phyloP scores from a whole-genome alignment of 2,329 filamentous ascomycete genomes.

The Berkeleyomyces basicola region DNA sequence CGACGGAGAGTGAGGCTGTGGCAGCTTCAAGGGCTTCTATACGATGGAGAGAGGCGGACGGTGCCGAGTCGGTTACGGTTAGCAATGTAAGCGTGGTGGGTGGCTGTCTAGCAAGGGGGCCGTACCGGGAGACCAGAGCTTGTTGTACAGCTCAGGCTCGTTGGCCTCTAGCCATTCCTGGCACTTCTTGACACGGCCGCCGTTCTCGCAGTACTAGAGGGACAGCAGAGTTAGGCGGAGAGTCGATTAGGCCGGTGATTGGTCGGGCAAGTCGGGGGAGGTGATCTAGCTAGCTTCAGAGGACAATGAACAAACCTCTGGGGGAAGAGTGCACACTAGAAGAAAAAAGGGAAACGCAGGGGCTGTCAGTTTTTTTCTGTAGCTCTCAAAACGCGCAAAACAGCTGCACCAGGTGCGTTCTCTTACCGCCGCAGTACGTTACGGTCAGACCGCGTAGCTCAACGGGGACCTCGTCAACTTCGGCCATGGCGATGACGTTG shows the following conservation, averaged over 20 bases:
- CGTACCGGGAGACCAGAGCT: conserved; percentile 72
- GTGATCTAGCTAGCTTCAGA: neutral
- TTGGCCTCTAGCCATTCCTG: conserved; percentile 80
- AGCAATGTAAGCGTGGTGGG: neutral
- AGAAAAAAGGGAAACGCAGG: neutral
- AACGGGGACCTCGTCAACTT: conserved; percentile 10
- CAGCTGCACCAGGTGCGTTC: neutral
- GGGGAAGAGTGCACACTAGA: conserved; percentile 46
- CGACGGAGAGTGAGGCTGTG: conserved; percentile 70
- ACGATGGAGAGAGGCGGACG: neutral
- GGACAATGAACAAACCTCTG: conserved; percentile 35
- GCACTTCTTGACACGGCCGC: conserved; percentile 90
- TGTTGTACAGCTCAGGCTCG: conserved; percentile 55
- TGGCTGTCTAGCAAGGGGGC: neutral
- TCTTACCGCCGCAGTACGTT: conserved; percentile 42
- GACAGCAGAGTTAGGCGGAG: conserved; percentile 16
- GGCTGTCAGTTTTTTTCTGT: neutral
- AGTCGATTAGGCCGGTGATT: neutral
- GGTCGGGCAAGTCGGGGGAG: conserved; percentile 3
- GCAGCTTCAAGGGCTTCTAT: conserved; percentile 68
- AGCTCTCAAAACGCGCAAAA: neutral
- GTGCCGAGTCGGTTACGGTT: neutral
- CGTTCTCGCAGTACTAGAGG: conserved; percentile 90
- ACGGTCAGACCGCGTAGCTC: conserved; percentile 20
- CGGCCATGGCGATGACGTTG: conserved; percentile 10